phyloP scores from a whole-genome alignment of 768 basidiomycete genomes.

The Suillus americanus region DNA sequence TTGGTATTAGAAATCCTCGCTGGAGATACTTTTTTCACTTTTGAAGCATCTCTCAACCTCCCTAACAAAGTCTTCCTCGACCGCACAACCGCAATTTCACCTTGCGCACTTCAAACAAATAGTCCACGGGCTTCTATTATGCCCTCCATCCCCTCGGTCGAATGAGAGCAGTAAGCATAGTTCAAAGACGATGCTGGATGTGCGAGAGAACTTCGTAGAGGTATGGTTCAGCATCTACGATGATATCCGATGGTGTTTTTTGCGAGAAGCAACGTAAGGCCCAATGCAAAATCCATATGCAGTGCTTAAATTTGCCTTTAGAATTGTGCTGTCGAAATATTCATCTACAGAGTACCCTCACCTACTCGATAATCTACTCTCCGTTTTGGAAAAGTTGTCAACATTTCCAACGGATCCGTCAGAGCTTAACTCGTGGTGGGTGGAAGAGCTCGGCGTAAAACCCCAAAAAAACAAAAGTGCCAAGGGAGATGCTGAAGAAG shows the following conservation, averaged over 20 bases:
- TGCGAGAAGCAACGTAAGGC: conserved; percentile 71
- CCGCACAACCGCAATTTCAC: conserved; percentile 64
- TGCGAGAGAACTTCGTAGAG: conserved; percentile 61
- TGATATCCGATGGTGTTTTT: conserved; percentile 88
- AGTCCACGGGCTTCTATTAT: conserved; percentile 56
- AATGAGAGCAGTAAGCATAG: conserved; percentile 23
- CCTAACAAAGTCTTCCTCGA: conserved; percentile 42
- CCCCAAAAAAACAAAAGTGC: conserved; percentile 50
- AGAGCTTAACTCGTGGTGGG: conserved; percentile 80
- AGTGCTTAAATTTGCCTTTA: conserved; percentile 8
- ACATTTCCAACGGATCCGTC: conserved; percentile 71
- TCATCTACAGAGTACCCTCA: conserved; percentile 35
- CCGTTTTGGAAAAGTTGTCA: conserved; percentile 62
- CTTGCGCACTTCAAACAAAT: conserved; percentile 66
- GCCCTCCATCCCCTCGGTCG: conserved; percentile 48
- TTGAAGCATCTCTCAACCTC: conserved; percentile 76
- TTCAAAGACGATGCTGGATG: conserved; percentile 52
- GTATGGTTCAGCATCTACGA: conserved; percentile 78
- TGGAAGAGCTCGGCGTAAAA: conserved; percentile 60
- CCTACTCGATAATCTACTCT: conserved; percentile 53
- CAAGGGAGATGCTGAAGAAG: conserved; percentile 40
- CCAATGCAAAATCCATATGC: conserved; percentile 1
- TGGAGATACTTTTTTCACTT: conserved; percentile 76
- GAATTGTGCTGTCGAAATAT: conserved; percentile 24
- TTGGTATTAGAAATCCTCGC: conserved; percentile 54